Percentiles rank a stretch among this genome's conserved stretches.
Evolutionary conservation across 2,329 filamentous ascomycete species (phyloP).

Genomic region (Alternaria sp.): DNA sequence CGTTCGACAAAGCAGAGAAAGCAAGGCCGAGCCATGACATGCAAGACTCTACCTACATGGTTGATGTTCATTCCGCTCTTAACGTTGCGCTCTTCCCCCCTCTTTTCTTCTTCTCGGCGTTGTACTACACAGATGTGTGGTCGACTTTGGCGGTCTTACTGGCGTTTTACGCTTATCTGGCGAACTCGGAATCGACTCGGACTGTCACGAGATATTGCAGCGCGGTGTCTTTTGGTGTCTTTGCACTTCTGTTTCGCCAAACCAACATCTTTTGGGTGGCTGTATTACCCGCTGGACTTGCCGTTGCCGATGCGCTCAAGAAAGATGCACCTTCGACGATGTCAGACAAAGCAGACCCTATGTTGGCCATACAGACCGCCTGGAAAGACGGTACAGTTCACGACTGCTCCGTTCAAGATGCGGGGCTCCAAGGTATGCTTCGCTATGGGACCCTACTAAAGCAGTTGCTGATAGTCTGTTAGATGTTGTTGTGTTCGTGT

Average conservation of each 20-base stretch:
- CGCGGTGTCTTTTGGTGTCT: constrained; percentile 63
- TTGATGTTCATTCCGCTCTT: constrained; percentile 66
- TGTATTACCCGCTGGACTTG: constrained; percentile 70
- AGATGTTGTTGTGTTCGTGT: constrained; percentile 43
- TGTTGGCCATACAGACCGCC: constrained; percentile 15
- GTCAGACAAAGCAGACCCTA: background rate
- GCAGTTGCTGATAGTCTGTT: constrained; percentile 1
- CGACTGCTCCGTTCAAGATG: constrained; percentile 31
- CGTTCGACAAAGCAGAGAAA: background rate
- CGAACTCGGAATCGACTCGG: constrained; percentile 20
- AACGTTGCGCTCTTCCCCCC: constrained; percentile 88
- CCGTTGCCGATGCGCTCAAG: constrained; percentile 39
- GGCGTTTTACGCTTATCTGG: constrained; percentile 64
- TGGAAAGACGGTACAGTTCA: constrained; percentile 33
- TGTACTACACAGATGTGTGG: constrained; percentile 94
- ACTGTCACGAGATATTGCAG: constrained; percentile 17
- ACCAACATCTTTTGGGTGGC: constrained; percentile 98
- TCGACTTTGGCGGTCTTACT: constrained; percentile 78
- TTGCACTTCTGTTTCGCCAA: constrained; percentile 80
- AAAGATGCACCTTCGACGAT: constrained; percentile 5
- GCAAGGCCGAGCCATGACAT: background rate
- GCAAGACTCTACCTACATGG: constrained; percentile 43
- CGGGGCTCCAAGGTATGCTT: constrained; percentile 31
- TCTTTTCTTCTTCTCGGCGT: constrained; percentile 91
- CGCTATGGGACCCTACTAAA: no score